phyloP scores from a whole-genome alignment of 441 rosid species.

The Croton setiger region DNA sequence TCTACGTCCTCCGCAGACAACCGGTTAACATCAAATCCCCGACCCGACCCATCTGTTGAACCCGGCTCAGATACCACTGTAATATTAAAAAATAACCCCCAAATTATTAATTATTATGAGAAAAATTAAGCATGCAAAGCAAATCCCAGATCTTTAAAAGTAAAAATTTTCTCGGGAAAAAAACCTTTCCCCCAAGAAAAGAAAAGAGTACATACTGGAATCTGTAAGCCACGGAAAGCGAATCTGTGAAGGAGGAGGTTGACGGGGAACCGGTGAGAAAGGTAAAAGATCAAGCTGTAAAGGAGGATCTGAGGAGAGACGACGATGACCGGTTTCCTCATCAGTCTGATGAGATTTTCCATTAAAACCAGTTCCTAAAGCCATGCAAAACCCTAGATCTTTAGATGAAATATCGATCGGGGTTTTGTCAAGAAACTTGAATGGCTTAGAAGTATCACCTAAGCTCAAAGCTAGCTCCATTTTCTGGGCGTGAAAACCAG shows the following conservation, averaged over 20 bases:
- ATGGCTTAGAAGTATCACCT: constrained; percentile 51
- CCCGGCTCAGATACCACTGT: constrained; percentile 40
- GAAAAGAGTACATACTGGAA: constrained; percentile 19
- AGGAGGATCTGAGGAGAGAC: constrained; percentile 34
- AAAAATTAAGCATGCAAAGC: not conserved
- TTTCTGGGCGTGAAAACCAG: not conserved
- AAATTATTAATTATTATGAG: not conserved
- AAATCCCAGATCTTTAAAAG: constrained; percentile 8
- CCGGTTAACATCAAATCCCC: constrained; percentile 51
- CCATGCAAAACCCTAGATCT: constrained; percentile 57
- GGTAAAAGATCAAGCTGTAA: constrained; percentile 61
- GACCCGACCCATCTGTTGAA: constrained; percentile 28
- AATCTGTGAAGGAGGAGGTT: constrained; percentile 32
- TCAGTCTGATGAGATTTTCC: constrained; percentile 24
- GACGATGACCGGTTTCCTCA: constrained; percentile 13
- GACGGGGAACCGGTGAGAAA: constrained; percentile 49
- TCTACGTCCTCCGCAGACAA: constrained; percentile 41
- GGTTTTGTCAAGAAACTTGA: constrained; percentile 43
- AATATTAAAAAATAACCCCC: not conserved
- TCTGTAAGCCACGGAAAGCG: constrained; percentile 56
- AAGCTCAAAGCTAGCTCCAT: constrained; percentile 72
- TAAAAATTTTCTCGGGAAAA: not conserved
- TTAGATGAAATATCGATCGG: constrained; percentile 23
- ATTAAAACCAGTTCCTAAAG: constrained; percentile 22
- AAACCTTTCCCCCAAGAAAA: not conserved